These are phyloP conservation scores for Myriosclerotinia curreyana DNA, from an alignment of 2,329 filamentous ascomycete species.

Conservation along the genomic window DNA sequence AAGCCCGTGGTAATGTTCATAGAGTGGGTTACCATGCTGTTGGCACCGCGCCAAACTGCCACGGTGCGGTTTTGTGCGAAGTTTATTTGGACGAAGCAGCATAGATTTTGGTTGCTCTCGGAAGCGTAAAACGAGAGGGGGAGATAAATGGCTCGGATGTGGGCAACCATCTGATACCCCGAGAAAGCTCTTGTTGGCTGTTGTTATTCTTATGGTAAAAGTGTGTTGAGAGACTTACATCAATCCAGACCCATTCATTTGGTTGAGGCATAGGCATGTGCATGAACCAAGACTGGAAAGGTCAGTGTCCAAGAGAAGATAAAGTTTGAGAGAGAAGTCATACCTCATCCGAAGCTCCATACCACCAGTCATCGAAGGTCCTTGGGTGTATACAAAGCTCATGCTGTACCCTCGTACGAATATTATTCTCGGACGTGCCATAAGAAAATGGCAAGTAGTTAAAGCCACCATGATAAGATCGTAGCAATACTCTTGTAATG, in stretches of 20 bases:
- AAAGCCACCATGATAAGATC: neutral
- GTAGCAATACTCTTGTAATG: neutral
- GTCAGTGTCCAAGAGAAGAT: neutral
- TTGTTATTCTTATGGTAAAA: neutral
- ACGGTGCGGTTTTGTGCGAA: constrained; percentile 6
- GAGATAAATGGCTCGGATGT: constrained; percentile 2
- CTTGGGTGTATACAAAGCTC: neutral
- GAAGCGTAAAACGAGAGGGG: neutral
- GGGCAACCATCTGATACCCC: constrained; percentile 2
- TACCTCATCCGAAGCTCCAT: constrained; percentile 3
- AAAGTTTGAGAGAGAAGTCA: neutral
- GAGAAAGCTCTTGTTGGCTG: neutral
- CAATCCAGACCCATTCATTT: constrained; percentile 7
- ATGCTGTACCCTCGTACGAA: neutral
- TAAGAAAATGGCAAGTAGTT: constrained; percentile 4
- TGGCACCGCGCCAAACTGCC: neutral
- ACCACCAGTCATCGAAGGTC: constrained; percentile 3
- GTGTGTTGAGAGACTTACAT: neutral
- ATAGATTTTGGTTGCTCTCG: neutral
- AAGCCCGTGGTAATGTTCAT: neutral
- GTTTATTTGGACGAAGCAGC: constrained; percentile 3
- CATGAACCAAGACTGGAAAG: constrained; percentile 5
- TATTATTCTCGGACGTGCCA: neutral
- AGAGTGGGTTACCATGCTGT: neutral
- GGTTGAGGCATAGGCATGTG: constrained; percentile 4